Evolutionary conservation across 148 eudicot genomes (phyloP).

Genomic region (Rhododendron molle): DNA sequence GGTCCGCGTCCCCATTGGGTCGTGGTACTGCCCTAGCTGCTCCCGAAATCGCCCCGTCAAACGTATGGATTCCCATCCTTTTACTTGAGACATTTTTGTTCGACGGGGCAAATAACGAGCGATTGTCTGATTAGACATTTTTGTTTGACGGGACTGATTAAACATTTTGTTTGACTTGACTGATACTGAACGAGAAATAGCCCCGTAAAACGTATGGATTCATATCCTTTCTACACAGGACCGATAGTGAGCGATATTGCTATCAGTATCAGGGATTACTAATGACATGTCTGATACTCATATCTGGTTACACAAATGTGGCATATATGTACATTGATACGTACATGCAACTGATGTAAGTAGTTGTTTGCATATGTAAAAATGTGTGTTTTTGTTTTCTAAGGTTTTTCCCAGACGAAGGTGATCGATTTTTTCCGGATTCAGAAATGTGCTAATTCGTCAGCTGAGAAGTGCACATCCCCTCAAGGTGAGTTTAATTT

Average conservation of each 20-base stretch:
- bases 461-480: slow-evolving; percentile 24
- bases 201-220: slow-evolving; percentile 38
- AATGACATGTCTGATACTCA: not conserved
- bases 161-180: too few species aligned
- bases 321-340: not conserved
- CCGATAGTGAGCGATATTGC: not conserved
- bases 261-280: not conserved
- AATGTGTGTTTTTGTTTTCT: slow-evolving; percentile 8
- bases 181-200: not conserved
- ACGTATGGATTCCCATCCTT: slow-evolving; percentile 28
- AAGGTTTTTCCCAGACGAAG: slow-evolving; percentile 87
- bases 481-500: slow-evolving; percentile 47
- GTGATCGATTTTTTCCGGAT: slow-evolving; percentile 78
- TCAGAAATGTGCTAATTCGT: slow-evolving; percentile 41
- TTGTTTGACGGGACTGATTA: too few species aligned
- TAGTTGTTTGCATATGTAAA: not conserved
- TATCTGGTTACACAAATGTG: not conserved
- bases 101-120: not conserved
- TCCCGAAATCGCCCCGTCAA: slow-evolving; percentile 29
- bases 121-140: not conserved
- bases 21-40: slow-evolving; percentile 72
- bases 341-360: not conserved
- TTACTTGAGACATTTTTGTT: not conserved
- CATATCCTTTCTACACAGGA: not conserved
- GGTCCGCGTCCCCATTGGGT: slow-evolving; percentile 69